Percentiles rank a stretch among this genome's conserved stretches.
Conservation (phyloP, 345 rosid species). For the Brassica napus region Da-Ae NC_063438.1:25611001-25611500, state of each 20-base stretch:
- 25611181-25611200: slow-evolving; percentile 52
- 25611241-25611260: slow-evolving; percentile 14
- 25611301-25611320: slow-evolving; percentile 28
- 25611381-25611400: slow-evolving; percentile 38
- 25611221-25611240: slow-evolving; percentile 46
- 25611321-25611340: slow-evolving; percentile 28
- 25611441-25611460: slow-evolving; percentile 41
- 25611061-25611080: background rate
- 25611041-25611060: slow-evolving; percentile 42
- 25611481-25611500: slow-evolving; percentile 6
- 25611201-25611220: slow-evolving; percentile 60
- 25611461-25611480: slow-evolving; percentile 2
- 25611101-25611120: background rate
- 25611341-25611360: slow-evolving; percentile 30
- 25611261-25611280: slow-evolving; percentile 51
- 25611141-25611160: slow-evolving; percentile 58
- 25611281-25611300: slow-evolving; percentile 44
- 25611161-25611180: slow-evolving; percentile 54
- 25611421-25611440: slow-evolving; percentile 72
- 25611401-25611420: slow-evolving; percentile 41
- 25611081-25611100: background rate
- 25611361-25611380: slow-evolving; percentile 38
- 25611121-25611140: slow-evolving; percentile 16
- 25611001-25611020: slow-evolving; percentile 82
- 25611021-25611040: slow-evolving; percentile 51